These are phyloP conservation scores for Erysimum cheiri DNA, from an alignment of 441 rosid species.

Conservation along the genomic window DNA sequence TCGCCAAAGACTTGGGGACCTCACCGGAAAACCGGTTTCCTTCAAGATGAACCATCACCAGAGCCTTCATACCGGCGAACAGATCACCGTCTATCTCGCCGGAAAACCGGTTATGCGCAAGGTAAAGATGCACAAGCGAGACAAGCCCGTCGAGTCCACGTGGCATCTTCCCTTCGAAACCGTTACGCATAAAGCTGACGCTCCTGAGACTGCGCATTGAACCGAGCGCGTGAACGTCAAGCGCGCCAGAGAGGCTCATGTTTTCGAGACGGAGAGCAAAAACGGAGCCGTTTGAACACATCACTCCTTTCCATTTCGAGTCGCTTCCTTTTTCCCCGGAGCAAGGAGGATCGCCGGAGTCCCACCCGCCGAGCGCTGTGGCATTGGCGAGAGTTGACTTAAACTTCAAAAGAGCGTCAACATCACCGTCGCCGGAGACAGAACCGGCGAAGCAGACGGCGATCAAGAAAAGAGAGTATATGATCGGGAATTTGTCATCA, in stretches of 20 bases:
- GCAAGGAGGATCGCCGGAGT: slow-evolving; percentile 42
- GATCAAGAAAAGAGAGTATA: slow-evolving; percentile 17
- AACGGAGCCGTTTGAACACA: slow-evolving; percentile 50
- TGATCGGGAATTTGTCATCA: slow-evolving; percentile 16
- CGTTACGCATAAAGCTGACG: slow-evolving; percentile 64
- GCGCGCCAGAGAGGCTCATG: slow-evolving; percentile 60
- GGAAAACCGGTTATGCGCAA: slow-evolving; percentile 61
- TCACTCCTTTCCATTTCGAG: slow-evolving; percentile 63
- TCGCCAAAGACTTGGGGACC: slow-evolving; percentile 56
- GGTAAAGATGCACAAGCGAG: slow-evolving; percentile 51
- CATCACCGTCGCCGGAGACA: slow-evolving; percentile 42
- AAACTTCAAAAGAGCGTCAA: slow-evolving; percentile 55
- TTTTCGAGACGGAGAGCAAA: slow-evolving; percentile 57
- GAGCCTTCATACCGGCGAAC: slow-evolving; percentile 56
- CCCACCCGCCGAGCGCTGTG: slow-evolving; percentile 51
- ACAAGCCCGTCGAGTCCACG: slow-evolving; percentile 47
- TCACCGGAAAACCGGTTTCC: slow-evolving; percentile 57
- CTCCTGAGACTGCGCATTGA: slow-evolving; percentile 50
- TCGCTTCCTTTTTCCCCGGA: slow-evolving; percentile 39
- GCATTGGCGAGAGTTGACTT: slow-evolving; percentile 53
- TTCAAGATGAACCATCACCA: slow-evolving; percentile 58
- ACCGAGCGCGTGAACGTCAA: slow-evolving; percentile 54
- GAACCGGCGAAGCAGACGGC: neutral
- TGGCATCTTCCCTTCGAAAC: slow-evolving; percentile 65
- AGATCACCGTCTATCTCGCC: slow-evolving; percentile 53